Evolutionary conservation across 192 early-diverging fungal genomes (phyloP), one percentile per base, ranked within the genome.

Genomic region (Endogone sp.): DNA sequence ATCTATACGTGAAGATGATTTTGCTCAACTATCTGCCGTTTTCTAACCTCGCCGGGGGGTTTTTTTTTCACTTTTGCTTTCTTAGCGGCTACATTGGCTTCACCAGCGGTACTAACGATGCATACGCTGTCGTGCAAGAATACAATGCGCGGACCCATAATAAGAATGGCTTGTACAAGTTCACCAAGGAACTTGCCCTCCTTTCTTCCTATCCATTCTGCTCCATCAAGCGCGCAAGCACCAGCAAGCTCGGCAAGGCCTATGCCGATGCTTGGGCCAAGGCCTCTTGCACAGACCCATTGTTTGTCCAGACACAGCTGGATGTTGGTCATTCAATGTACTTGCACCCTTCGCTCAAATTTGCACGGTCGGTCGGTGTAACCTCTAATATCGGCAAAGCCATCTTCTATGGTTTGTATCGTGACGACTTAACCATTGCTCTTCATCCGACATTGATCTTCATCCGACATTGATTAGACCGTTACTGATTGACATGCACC

Each of bases 81-180:
- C 37, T 49, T 16, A 49, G 67, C 57, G 75, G 75, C 21, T 70
- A 72, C 54, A 77, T 77, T 56, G 75, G 75, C 10, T 77, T 77
- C 32, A 77, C 75, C 27, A 73, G 71, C 2, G 75, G 75, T 24
- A 77, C 75, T 6, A 77, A 77, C 29, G 75, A 77, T 62, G 75
- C 75, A 3, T 70, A 70, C 57, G 58, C 75, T 2, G 75, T 77
- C 3, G 68, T 73, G 0, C 37, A 77, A 22, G 62, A 67, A 37
- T 77, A 77, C n/a, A 56, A 69, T 21, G 24, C 65, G 20, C 60
- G 55, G 13, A 63, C 67, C 24, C 63, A 63, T 23, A n/a, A 59
- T 56, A 49, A 49, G 37, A 73, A 73, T 31, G 28, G 66, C 20
- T 64, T 77, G 23, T 20, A 27, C 25, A 63, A 44, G 28, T 77